Evolutionary conservation across 1,284 basidiomycete genomes (phyloP).

Genomic region (Hortiboletus rubellus): DNA sequence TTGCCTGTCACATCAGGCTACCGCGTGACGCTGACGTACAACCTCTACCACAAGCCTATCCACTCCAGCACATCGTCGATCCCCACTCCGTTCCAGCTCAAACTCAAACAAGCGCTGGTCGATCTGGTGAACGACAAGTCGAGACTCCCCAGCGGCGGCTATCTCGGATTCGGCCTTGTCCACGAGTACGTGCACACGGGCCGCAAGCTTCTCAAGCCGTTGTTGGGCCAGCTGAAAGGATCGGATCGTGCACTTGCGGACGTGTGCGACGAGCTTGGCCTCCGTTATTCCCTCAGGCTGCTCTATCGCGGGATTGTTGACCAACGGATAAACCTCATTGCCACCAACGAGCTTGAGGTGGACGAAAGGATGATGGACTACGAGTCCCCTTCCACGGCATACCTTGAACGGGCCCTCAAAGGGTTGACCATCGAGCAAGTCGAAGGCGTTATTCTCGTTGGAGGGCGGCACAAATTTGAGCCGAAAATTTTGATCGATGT

Average conservation of each 20-base stretch:
- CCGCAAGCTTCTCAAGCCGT: not conserved
- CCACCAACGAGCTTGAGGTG: conserved; percentile 13
- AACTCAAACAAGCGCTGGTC: conserved; percentile 20
- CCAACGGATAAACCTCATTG: conserved; percentile 4
- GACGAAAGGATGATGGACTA: not conserved
- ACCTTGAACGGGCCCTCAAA: not conserved
- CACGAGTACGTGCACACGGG: conserved; percentile 7
- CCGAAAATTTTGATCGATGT: no score
- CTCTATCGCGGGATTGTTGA: not conserved
- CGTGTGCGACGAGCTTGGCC: not conserved
- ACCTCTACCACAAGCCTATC: conserved; percentile 28
- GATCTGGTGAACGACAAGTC: conserved; percentile 38
- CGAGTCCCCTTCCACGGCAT: not conserved
- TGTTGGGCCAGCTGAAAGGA: conserved; percentile 9
- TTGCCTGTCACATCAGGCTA: conserved; percentile 28
- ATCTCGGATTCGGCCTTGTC: conserved; percentile 11
- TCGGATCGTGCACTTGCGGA: conserved; percentile 41
- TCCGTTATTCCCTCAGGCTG: not conserved
- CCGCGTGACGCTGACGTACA: conserved; percentile 43
- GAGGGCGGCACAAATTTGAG: not conserved
- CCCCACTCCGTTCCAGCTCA: not conserved
- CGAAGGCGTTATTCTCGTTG: not conserved
- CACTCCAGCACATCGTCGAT: conserved; percentile 7
- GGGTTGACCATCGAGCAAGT: conserved; percentile 20
- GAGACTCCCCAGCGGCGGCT: conserved; percentile 4